Evolutionary conservation across 2,329 filamentous ascomycete genomes (phyloP).

Genomic region (Sporothrix pseudoabietina): DNA sequence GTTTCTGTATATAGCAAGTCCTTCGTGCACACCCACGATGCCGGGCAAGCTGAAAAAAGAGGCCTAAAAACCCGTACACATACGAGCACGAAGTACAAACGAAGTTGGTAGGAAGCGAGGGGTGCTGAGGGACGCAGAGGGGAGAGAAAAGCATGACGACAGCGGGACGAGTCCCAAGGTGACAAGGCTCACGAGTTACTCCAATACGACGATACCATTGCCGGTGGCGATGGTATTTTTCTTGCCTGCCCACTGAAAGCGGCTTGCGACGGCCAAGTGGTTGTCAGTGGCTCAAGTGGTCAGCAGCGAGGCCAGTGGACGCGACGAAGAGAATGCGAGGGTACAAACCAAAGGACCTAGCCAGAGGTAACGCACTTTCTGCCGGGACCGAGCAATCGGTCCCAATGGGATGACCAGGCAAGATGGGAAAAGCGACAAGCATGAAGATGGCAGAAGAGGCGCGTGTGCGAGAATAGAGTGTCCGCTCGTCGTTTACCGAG

Average conservation of each 20-base stretch:
- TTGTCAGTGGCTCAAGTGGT: neutral
- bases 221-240: neutral
- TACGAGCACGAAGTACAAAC: neutral
- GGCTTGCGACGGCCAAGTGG: slow-evolving; percentile 22
- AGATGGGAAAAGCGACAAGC: neutral
- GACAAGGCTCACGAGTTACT: neutral
- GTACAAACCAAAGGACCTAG: neutral
- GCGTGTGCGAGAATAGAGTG: neutral
- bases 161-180: neutral
- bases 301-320: neutral
- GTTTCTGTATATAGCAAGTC: slow-evolving; percentile 9
- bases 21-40: slow-evolving; percentile 2
- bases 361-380: neutral
- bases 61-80: neutral
- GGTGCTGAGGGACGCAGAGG: neutral
- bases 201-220: neutral
- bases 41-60: slow-evolving; percentile 1
- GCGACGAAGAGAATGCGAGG: neutral
- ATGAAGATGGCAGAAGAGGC: neutral
- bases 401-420: neutral
- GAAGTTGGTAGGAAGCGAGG: neutral
- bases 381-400: slow-evolving; percentile 17
- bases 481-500: neutral
- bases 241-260: neutral
- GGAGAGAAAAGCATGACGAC: neutral